Evolutionary conservation across 371 early-diverging fungal species (phyloP).

Genomic region (Sporodiniella umbellata): DNA sequence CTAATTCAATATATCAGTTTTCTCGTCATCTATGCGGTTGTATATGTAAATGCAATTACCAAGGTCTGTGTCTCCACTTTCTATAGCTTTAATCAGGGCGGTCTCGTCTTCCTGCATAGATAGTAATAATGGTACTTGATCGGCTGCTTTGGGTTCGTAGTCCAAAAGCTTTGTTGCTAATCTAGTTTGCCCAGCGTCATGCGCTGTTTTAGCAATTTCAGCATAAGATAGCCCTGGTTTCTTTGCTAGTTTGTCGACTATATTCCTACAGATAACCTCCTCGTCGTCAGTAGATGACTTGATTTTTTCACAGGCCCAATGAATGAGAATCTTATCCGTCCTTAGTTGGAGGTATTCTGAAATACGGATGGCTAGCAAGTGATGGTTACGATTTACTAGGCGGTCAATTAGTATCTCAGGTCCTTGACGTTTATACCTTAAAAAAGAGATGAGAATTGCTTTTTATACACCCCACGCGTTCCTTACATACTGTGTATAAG

Average conservation of each 20-base stretch:
- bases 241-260: slow-evolving; percentile 75
- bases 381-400: slow-evolving; percentile 79
- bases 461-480: neutral
- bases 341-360: slow-evolving; percentile 80
- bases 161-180: slow-evolving; percentile 89
- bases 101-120: slow-evolving; percentile 89
- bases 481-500: slow-evolving; percentile 72
- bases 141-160: slow-evolving; percentile 90
- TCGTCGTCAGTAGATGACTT: slow-evolving; percentile 84
- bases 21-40: neutral
- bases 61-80: slow-evolving; percentile 93
- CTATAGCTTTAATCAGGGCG: slow-evolving; percentile 88
- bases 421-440: slow-evolving; percentile 71
- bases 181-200: slow-evolving; percentile 79
- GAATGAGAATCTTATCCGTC: slow-evolving; percentile 80
- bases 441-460: neutral
- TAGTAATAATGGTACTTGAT: slow-evolving; percentile 91
- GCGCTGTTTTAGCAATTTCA: slow-evolving; percentile 92
- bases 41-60: slow-evolving; percentile 42
- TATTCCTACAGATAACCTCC: slow-evolving; percentile 73
- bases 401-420: slow-evolving; percentile 80
- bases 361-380: slow-evolving; percentile 81
- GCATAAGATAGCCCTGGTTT: slow-evolving; percentile 80
- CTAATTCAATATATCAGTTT: slow-evolving; percentile 28
- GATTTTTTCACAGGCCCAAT: slow-evolving; percentile 97